Base-by-base conservation (phyloP, 768 basidiomycete species). In the Leccinellum rugosiceps region DNA sequence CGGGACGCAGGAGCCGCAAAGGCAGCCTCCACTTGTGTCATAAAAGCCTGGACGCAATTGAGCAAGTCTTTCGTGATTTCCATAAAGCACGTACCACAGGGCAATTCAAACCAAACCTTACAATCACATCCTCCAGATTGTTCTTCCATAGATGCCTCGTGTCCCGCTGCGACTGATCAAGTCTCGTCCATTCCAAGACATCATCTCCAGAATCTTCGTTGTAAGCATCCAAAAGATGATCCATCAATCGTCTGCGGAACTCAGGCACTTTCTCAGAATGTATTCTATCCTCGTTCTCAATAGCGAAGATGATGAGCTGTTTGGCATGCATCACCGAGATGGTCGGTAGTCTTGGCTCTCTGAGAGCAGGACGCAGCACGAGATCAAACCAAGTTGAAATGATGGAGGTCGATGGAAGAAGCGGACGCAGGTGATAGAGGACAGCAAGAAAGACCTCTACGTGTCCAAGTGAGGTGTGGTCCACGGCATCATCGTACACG, bases 331-430 rank as follows among this genome's bases (percentile, higher is more conserved):
- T 78, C 19, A 84, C 77, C 6, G 86, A 79, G 23, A 74, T 62
- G 0, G 79, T 81, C 3, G 88, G 76, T 19, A 93, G 74, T 61
- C 79, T 84, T 35, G 89, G 85, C 68, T 91, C 86, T 49, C 88
- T 85, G 53, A 93, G 76, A 28, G 90, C 87, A 25, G 88, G 87
- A 32, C 91, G 85, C 3, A 93, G 77, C 26, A 89, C 78, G 32
- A 88, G 79, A 68, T 93, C 90, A 69, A 90, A 93, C 92, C 92
- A 93, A 26, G 78, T 79, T 2, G 85, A 85, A 56, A 91, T 86
- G 54, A 92, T 76, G 25, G 87, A 88, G 6, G 77, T 77, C 8
- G 87, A 74, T 3, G 87, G 76, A 7, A 91, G 74, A 28, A 88
- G 76, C 13, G 85, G 80, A 10, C 76, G 75, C 26, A 92, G 77